A percentile compares a stretch with the other conserved stretches of the same genome.
These are phyloP conservation scores for Pseudogymnoascus sp. DNA, from an alignment of 2,329 filamentous ascomycete species.

Conservation along the genomic window DNA sequence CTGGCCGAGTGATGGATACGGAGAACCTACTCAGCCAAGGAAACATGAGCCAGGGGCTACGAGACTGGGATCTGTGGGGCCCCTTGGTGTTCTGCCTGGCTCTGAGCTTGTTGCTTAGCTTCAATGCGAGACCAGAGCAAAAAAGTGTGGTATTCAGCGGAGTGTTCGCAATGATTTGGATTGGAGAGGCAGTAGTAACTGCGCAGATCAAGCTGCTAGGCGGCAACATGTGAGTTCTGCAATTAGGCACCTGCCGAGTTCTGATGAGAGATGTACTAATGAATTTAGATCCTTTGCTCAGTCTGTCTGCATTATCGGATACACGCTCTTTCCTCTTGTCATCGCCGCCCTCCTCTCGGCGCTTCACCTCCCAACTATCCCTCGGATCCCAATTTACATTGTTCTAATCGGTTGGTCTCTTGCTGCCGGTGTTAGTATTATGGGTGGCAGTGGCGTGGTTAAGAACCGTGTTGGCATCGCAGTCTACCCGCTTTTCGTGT, in stretches of 20 bases:
- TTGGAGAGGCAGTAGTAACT: conserved; percentile 94
- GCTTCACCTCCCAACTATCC: conserved; percentile 67
- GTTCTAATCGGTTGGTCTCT: conserved; percentile 86
- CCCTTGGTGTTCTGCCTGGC: conserved; percentile 90
- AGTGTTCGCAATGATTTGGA: conserved; percentile 94
- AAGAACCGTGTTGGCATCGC: conserved; percentile 90
- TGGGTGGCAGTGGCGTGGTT: conserved; percentile 90
- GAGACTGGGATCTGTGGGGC: conserved; percentile 98
- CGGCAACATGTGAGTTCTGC: conserved; percentile 78
- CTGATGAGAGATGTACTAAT: conserved; percentile 24
- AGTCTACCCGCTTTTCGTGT: conserved; percentile 90
- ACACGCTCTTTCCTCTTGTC: conserved; percentile 94
- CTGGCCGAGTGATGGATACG: conserved; percentile 56
- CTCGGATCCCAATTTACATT: conserved; percentile 83
- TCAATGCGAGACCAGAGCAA: conserved; percentile 71
- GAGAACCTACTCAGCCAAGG: conserved; percentile 52
- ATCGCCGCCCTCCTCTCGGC: conserved; percentile 87
- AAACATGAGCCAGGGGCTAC: conserved; percentile 79
- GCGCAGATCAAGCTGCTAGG: conserved; percentile 93
- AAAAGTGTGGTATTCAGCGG: conserved; percentile 87
- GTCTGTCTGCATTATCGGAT: conserved; percentile 95
- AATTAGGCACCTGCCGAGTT: conserved; percentile 12
- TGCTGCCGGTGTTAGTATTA: conserved; percentile 89
- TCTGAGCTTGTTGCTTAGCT: conserved; percentile 78
- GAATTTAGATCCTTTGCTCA: conserved; percentile 82